These are phyloP conservation scores for Aspergillus pseudotamarii DNA, from an alignment of 2,329 filamentous ascomycete genomes.

Conservation along the genomic window DNA sequence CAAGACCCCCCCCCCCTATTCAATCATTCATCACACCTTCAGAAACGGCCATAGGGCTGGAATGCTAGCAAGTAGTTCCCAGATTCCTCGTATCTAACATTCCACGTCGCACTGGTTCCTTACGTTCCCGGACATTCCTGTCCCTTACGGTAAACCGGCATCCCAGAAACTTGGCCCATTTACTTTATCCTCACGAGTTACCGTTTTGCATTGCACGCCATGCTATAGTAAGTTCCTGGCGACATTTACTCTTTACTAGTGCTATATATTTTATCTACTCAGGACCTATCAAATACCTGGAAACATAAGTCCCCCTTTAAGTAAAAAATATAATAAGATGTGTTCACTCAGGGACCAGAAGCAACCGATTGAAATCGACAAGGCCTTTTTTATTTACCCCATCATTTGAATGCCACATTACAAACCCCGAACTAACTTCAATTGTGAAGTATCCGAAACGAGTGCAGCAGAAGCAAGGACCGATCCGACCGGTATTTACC, in stretches of 20 bases:
- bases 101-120: neutral
- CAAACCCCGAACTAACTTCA: neutral
- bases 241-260: neutral
- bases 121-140: neutral
- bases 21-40: too few relatives aligned
- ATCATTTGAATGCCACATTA: neutral
- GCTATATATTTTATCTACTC: neutral
- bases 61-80: neutral
- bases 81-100: neutral
- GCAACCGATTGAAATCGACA: neutral
- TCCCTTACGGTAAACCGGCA: neutral
- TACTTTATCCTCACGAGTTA: neutral
- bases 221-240: neutral
- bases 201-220: too few relatives aligned
- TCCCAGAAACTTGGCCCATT: neutral
- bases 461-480: neutral
- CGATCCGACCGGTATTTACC: neutral
- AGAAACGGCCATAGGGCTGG: neutral
- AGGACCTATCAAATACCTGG: neutral
- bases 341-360: neutral
- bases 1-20: neutral
- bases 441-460: neutral
- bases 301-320: neutral
- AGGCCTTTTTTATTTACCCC: neutral
- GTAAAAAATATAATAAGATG: neutral